Conservation (phyloP, 768 basidiomycete species). For the Mrakia frigida region DNA sequence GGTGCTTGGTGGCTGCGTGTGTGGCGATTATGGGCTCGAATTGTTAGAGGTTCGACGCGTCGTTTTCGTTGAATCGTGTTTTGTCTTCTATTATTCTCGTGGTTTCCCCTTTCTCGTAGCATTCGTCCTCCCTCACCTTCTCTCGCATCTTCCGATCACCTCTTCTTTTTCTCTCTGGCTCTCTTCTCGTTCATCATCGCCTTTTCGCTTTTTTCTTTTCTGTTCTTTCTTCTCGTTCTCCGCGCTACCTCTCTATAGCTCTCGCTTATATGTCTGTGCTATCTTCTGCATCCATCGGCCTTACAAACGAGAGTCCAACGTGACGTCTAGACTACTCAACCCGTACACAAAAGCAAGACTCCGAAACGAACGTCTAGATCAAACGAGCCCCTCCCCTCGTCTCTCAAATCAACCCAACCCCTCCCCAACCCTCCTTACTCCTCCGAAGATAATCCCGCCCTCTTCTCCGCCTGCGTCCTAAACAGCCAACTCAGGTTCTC, state of each 20-base stretch:
- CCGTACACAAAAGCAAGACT: no score
- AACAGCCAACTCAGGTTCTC: slow-evolving; percentile 49
- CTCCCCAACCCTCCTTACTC: not conserved
- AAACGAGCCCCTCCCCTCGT: not conserved
- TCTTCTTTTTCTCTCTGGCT: not conserved
- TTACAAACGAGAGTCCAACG: no score
- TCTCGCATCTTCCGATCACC: not conserved
- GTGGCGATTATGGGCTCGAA: slow-evolving; percentile 17
- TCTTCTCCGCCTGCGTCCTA: slow-evolving; percentile 38
- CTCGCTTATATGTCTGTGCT: not conserved
- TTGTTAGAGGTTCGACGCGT: not conserved
- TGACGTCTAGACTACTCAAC: not conserved
- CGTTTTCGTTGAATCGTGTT: not conserved
- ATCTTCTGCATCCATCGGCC: not conserved
- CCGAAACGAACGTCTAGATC: not conserved
- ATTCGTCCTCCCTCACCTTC: not conserved
- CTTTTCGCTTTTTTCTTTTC: no score
- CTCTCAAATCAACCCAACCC: not conserved
- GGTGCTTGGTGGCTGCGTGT: slow-evolving; percentile 22
- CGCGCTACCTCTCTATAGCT: not conserved
- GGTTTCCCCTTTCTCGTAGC: not conserved
- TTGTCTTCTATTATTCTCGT: not conserved
- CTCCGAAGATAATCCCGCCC: not conserved
- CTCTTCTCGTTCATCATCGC: not conserved
- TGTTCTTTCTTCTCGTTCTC: no score